These are phyloP conservation scores for Neolentinus lepideus DNA, from an alignment of 1,284 basidiomycete species.

Conservation along the genomic window DNA sequence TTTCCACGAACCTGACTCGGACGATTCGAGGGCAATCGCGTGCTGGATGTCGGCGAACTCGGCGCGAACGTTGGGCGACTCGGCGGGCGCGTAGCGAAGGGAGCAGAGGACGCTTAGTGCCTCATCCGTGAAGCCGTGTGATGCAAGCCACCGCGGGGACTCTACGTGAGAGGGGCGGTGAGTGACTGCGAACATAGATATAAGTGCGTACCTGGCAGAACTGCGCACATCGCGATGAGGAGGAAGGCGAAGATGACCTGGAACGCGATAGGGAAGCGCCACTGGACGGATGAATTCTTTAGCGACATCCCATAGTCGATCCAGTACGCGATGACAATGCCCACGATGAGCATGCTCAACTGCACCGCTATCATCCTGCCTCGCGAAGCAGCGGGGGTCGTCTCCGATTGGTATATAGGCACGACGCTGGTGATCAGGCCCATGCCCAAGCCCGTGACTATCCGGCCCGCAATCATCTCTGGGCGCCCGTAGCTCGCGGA, in stretches of 20 bases:
- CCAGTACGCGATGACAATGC: background rate
- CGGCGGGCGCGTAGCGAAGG: background rate
- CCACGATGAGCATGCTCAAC: constrained; percentile 18
- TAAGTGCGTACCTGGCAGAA: background rate
- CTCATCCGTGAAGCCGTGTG: background rate
- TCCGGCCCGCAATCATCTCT: constrained; percentile 55
- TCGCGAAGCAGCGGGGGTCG: constrained; percentile 61
- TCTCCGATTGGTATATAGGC: constrained; percentile 70
- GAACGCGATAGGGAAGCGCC: background rate
- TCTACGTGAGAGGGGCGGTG: background rate
- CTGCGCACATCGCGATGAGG: background rate
- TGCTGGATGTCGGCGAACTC: background rate
- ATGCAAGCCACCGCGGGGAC: background rate
- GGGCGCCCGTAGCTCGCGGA: background rate
- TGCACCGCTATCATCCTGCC: constrained; percentile 72
- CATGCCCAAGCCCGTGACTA: constrained; percentile 54
- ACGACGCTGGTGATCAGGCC: constrained; percentile 54
- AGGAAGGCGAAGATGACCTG: background rate
- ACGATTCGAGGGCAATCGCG: background rate
- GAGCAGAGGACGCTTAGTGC: background rate
- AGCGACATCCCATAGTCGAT: background rate
- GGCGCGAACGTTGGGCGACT: background rate
- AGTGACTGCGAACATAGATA: background rate
- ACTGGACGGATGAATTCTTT: background rate
- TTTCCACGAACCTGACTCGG: background rate